Conservation (phyloP, 371 early-diverging fungal genomes). For the Mortierella sp. region DNA sequence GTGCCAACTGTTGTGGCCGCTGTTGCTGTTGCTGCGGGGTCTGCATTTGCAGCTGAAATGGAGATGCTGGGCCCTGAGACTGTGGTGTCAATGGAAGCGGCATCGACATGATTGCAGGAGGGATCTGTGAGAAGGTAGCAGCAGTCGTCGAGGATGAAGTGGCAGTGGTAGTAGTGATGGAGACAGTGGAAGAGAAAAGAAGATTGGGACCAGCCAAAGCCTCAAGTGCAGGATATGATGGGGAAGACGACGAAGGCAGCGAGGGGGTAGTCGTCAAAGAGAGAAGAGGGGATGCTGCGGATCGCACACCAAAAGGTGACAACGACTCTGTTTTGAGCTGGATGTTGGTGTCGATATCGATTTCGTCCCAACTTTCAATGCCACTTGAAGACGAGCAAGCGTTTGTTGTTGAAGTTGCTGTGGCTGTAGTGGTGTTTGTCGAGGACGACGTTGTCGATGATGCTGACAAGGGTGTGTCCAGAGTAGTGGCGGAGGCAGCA, state of each 20-base stretch:
- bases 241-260: not conserved
- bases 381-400: not conserved
- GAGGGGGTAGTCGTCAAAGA: not conserved
- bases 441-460: not conserved
- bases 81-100: not conserved
- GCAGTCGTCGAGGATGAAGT: not conserved
- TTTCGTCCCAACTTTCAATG: constrained; percentile 22
- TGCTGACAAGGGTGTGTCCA: not conserved
- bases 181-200: not conserved
- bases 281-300: not conserved
- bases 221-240: not conserved
- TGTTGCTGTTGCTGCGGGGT: constrained; percentile 4
- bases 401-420: not conserved
- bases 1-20: not conserved
- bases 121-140: not conserved
- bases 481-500: not conserved
- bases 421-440: not conserved
- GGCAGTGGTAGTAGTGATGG: not conserved
- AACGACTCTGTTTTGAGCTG: constrained; percentile 26
- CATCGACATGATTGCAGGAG: not conserved
- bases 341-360: constrained; percentile 7
- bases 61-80: not conserved
- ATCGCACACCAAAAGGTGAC: constrained; percentile 19
- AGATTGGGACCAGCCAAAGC: constrained; percentile 3
- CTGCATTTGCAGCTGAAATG: constrained; percentile 3